Percentiles rank a stretch among this genome's conserved stretches.
phyloP scores from a whole-genome alignment of 345 rosid species.

The Hibiscus syriacus region DNA sequence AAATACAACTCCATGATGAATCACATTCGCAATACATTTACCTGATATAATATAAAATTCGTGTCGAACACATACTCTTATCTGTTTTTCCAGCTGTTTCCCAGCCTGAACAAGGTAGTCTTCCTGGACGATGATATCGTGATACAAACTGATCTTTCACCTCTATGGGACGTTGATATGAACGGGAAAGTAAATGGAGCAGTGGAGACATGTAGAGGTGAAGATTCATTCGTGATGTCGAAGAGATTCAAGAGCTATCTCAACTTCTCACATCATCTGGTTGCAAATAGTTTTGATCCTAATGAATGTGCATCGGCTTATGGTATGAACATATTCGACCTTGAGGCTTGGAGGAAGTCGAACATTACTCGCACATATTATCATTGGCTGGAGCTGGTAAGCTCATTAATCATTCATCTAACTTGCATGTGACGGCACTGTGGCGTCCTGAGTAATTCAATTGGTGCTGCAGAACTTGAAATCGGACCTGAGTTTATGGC shows the following conservation, averaged over 20 bases:
- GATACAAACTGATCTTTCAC: constrained; percentile 83
- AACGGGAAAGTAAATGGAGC: constrained; percentile 92
- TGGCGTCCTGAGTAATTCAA: not conserved
- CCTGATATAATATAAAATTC: constrained; percentile 53
- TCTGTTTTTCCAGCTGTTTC: constrained; percentile 60
- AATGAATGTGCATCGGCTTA: constrained; percentile 96
- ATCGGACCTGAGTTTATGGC: constrained; percentile 95
- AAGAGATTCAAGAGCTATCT: constrained; percentile 78
- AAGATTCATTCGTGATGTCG: constrained; percentile 78
- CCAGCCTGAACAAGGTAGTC: constrained; percentile 77
- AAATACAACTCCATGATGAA: constrained; percentile 91
- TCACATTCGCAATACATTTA: constrained; percentile 83
- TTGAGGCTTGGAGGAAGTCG: constrained; percentile 85
- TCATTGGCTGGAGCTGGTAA: constrained; percentile 86
- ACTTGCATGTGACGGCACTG: no score
- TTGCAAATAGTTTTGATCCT: constrained; percentile 55
- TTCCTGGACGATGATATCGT: constrained; percentile 93
- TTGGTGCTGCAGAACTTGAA: constrained; percentile 70
- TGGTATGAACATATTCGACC: constrained; percentile 89
- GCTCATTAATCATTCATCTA: no score
- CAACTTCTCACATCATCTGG: constrained; percentile 79
- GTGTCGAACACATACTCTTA: not conserved
- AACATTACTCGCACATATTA: constrained; percentile 84
- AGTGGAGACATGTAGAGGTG: constrained; percentile 77
- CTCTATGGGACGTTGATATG: constrained; percentile 90